Evolutionary conservation across 495 filamentous ascomycete genomes (phyloP), one percentile per base, ranked within the genome.

Genomic region (Penicillium antarcticum): DNA sequence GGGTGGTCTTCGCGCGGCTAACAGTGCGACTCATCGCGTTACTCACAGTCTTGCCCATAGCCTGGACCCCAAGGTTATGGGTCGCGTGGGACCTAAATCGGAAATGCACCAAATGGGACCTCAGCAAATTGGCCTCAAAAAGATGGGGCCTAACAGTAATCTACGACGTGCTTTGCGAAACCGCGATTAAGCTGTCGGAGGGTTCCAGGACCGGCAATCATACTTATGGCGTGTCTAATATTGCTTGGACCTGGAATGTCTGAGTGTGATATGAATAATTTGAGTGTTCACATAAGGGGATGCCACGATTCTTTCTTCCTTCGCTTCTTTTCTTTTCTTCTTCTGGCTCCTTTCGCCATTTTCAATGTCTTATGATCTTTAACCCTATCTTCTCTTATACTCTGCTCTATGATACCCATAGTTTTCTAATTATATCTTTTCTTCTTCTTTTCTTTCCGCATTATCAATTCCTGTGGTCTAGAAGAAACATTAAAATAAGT

Each of bases 1-100:
- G 8, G 26, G 44, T 13, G 57, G 60, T 18, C 39, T 66, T 11
- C 46, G 50, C 14, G 8, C 58, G 2, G 62, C 62, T 11, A 61
- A 66, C 33, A 26, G 31, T 8, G 23, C 36, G 23, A 46, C 48
- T 2, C 13, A 32, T 1, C 39, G 52, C 31, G 11, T 61, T 12
- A 39, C 51, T 9, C 31, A 61, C 3, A 50, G 45, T 14, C 37
- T 63, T 10, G 51, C 48, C 10, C 43, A 54, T 11, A 52, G 52
- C 26, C 50, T 60, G 14, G 52, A 56, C 13, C 56, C 41, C 21
- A 44, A 48, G 47, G 24, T 23, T 33, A 41, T 39, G 50, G 46
- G 37, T 14, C 23, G 3, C 21, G 21, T 23, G 21, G 21, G 21
- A 23, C 21, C 21, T 23, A 23, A 23, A 23, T 5, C 5, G 21